Evolutionary conservation across 2,329 filamentous ascomycete genomes (phyloP), one percentile per base, ranked within the genome.

Genomic region (Penicillium sp.): DNA sequence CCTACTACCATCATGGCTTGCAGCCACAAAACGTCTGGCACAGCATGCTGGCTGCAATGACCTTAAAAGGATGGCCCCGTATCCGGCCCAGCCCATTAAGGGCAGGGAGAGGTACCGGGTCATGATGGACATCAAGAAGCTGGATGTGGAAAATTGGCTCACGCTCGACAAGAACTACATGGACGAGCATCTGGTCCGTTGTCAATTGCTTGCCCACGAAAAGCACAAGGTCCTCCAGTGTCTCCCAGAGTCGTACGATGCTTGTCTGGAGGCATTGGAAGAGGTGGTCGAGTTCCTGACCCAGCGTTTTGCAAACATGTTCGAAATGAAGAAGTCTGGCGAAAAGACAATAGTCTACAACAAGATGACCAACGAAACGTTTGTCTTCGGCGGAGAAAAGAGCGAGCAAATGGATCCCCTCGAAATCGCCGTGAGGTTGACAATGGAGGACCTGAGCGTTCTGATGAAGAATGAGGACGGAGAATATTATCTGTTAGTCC

Each of bases 401-500:
- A n/a, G 19, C 30, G 67, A 71, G 31, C 70, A 72, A 30, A 67
- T 75, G 7, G 76, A 81, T 52, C 81, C 83, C 1, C 70, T 85
- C n/a, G 84, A 85, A 62, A 72, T 81, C 15, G 81, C 81, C 9
- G 83, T 82, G 0, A 75, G 82, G 52, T 70, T 86, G 19, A 78
- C 79, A 1, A 81, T 81, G 78, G 83, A 85, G 67, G 84, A 86
- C 63, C 77, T 85, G 60, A 84, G 79, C 54, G 75, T 86, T 44
- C 65, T 85, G 44, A 73, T 81, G 62, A 78, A 78, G 64, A 76
- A 79, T 13, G 78, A 78, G 21, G 81, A 81, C 7, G 78, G 75
- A 8, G 77, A 82, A 61, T 82, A 83, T 64, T 80, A 81, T 57
- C 68, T 86, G 81, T 79, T 73, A 69, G 77, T 71, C 29, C 23